phyloP scores from a whole-genome alignment of 805 yeast genomes.

The Kodamaea jinghongensis region DNA sequence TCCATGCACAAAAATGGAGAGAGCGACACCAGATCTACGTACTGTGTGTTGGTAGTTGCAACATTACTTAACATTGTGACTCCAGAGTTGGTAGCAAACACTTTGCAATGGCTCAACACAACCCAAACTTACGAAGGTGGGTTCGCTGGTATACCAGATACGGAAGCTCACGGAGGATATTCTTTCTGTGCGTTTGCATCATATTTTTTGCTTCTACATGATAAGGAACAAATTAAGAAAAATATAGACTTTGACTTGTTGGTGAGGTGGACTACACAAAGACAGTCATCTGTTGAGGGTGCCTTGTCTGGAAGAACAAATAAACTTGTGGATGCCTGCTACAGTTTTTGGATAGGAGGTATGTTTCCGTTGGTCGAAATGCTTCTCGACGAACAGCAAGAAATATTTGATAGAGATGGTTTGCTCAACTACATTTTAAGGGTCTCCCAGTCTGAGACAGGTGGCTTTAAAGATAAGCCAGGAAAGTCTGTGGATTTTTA shows the following conservation, averaged over 20 bases:
- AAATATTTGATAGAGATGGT: conserved; percentile 51
- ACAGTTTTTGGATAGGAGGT: conserved; percentile 94
- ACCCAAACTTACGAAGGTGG: conserved; percentile 98
- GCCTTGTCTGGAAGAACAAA: conserved; percentile 90
- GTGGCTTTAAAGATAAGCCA: conserved; percentile 90
- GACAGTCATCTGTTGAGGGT: conserved; percentile 76
- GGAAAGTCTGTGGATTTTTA: conserved; percentile 77
- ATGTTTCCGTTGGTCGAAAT: conserved; percentile 61
- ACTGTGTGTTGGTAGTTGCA: conserved; percentile 79
- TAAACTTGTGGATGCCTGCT: conserved; percentile 94
- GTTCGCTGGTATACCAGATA: conserved; percentile 72
- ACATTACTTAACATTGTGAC: conserved; percentile 62
- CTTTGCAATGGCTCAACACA: conserved; percentile 54
- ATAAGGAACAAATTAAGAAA: neutral
- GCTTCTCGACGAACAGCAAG: conserved; percentile 21
- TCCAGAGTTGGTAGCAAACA: conserved; percentile 52
- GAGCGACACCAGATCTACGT: conserved; percentile 77
- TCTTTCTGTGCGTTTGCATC: conserved; percentile 80
- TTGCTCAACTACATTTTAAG: conserved; percentile 64
- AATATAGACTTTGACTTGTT: conserved; percentile 45
- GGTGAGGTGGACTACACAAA: conserved; percentile 62
- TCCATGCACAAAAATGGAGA: conserved; percentile 78
- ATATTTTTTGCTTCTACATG: conserved; percentile 47
- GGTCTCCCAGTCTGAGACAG: conserved; percentile 69
- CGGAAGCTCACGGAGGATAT: conserved; percentile 97